Conservation (phyloP, 371 early-diverging fungal genomes). For the Mycotypha africana region DNA sequence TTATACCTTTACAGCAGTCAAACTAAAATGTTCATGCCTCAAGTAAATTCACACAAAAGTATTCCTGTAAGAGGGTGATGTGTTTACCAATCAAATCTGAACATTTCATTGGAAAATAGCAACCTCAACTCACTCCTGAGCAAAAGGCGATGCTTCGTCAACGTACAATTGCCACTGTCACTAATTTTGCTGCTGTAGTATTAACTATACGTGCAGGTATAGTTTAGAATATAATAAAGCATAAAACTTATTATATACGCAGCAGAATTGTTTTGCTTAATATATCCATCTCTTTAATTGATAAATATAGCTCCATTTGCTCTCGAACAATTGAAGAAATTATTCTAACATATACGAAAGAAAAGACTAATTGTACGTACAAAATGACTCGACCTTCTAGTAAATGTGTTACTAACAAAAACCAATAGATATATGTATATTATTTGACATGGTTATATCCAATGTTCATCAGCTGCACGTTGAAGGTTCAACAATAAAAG, state of each 20-base stretch:
- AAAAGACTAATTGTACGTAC: not conserved
- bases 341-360: slow-evolving; percentile 21
- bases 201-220: slow-evolving; percentile 48
- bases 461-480: no score
- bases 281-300: no score
- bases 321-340: slow-evolving; percentile 38
- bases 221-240: slow-evolving; percentile 5
- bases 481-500: no score
- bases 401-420: no score
- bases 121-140: slow-evolving; percentile 46
- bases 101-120: slow-evolving; percentile 11
- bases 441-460: no score
- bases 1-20: no score
- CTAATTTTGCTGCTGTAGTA: slow-evolving; percentile 38
- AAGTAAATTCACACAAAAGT: slow-evolving; percentile 13
- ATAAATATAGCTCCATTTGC: slow-evolving; percentile 49
- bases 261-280: no score
- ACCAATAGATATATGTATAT: no score
- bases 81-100: not conserved
- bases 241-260: no score
- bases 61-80: no score
- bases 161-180: slow-evolving; percentile 36
- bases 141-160: slow-evolving; percentile 43
- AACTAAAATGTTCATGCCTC: slow-evolving; percentile 29
- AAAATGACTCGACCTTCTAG: not conserved